Base-by-base conservation (phyloP, 129 eudicot species). In the Tanacetum coccineum region DNA sequence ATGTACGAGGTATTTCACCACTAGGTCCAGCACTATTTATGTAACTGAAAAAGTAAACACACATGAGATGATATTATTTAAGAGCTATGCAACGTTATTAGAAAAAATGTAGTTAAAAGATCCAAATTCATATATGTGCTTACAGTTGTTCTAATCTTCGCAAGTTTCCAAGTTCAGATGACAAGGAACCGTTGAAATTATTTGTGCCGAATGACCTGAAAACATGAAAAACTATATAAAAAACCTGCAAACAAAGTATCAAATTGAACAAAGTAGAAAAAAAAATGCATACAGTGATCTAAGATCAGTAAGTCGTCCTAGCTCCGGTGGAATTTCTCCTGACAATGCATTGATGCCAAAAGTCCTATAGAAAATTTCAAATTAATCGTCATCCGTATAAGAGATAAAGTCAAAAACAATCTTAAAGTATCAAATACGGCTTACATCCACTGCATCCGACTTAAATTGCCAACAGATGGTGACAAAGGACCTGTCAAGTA, bases 371-470 rank as follows among this genome's bases (percentile, higher is more conserved):
- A 56, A 22, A 17, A 20, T 5, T 72, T 32, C 19, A 20, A 13
- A 40, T n/a, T 40, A 12, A 50, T 71, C 19, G 25, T 22, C 25
- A 22, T 36, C 15, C 44, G 52, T 4, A 25, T 49, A 14, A 20
- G 15, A 15, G 61, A 39, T 17, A 22, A 22, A 22, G 25, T 26
- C n/a, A 8, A 4, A 17, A 50, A 40, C 9, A 28, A 46, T 32
- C 62, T 21, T 14, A 12, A 44, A 60, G 18, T 44, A 11, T 58
- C 5, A 62, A 25, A 62, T 44, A 9, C 8, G 20, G 13, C 90
- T 79, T 83, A 92, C 98, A 92, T 39, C 64, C 73, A 86, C 66
- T 88, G 89, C 95, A 92, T 77, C 40, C 81, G 82, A 51, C 65
- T 74, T 62, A 92, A 82, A 47, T 83, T 82, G 59, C 81, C 87